Evolutionary conservation across 2,329 filamentous ascomycete genomes (phyloP).

Genomic region (Coleophoma eucalyptorum): DNA sequence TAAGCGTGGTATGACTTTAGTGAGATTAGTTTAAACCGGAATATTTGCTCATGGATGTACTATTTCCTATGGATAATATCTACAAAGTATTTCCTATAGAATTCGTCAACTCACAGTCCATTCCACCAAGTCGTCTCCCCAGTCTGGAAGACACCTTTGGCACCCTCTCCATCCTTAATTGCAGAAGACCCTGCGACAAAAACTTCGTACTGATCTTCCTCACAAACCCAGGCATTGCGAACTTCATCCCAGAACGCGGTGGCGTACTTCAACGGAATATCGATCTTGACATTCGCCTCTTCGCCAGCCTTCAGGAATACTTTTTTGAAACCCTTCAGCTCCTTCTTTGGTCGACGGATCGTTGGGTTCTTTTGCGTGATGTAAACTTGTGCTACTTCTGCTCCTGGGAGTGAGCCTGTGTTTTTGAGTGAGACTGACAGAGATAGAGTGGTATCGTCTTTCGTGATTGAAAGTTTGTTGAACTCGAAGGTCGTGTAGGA

Average conservation of each 20-base stretch:
- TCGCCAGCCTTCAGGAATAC: conserved; percentile 55
- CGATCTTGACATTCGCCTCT: conserved; percentile 48
- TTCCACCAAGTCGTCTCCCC: conserved; percentile 62
- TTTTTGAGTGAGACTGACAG: conserved; percentile 54
- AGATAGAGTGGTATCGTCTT: conserved; percentile 36
- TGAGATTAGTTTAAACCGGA: too few relatives aligned
- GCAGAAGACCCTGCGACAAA: conserved; percentile 54
- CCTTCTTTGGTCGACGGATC: conserved; percentile 52
- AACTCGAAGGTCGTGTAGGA: conserved; percentile 70
- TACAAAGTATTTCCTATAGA: not conserved
- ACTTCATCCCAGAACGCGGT: conserved; percentile 67
- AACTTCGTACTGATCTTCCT: conserved; percentile 60
- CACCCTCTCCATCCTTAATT: conserved; percentile 31
- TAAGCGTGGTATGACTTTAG: too few relatives aligned
- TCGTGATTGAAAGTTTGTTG: conserved; percentile 42
- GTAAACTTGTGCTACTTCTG: conserved; percentile 54
- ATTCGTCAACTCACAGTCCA: conserved; percentile 41
- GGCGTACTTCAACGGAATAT: conserved; percentile 56
- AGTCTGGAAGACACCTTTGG: conserved; percentile 51
- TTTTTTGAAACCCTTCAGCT: conserved; percentile 62
- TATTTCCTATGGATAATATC: too few relatives aligned
- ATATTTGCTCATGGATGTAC: too few relatives aligned
- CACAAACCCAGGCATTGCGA: conserved; percentile 58
- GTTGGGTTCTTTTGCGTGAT: conserved; percentile 44
- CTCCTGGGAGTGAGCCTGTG: conserved; percentile 45